Base-by-base conservation (phyloP, 495 filamentous ascomycete species). In the Hyaloscypha bicolor region DNA sequence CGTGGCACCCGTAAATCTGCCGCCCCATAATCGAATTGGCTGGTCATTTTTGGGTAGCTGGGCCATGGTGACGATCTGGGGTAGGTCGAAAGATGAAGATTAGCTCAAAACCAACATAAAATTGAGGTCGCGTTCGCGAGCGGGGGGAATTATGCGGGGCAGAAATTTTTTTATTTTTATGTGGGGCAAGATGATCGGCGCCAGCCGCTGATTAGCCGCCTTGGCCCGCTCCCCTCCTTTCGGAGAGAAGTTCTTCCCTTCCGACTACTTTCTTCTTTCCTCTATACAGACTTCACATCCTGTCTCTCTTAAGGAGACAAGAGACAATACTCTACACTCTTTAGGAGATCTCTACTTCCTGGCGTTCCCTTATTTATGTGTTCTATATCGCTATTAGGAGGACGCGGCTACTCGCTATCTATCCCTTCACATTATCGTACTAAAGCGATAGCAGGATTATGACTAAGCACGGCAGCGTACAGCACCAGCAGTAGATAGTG, bases 1-100 rank as follows among this genome's bases (percentile, higher is more conserved):
- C 68, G 94, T 87, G 72, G 87, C 87, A 81, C 92, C 87, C 65
- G 90, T 93, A 77, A 94, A 94, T 62, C 91, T 86, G 70, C 91
- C 91, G 69, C 91, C 91, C 91, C 91, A 94, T 68, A 94, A 85
- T 84, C 63, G 63, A 65, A 90, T 90, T 45, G 63, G 63, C 37
- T 62, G 33, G 71, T 86, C 86, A 9, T 69, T 73, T 57, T 77
- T 73, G 66, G 73, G 66, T 57, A 62, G 77, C 74, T 69, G 61
- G 16, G 60, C 55, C 69, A 68, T 71, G 37, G 39, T 64, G 29
- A 37, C 30, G 25, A 57, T 65, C 57, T 60, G 30, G n/a, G 30
- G 12, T 60, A 22, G 9, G 57, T 16, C 30, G 35, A n/a, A 60
- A 37, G 57, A 60, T 35, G 57, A 9, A 56, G 9, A 19, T 56